Conservation (phyloP, 2,329 filamentous ascomycete genomes). For the Colletotrichum graminicola region DNA sequence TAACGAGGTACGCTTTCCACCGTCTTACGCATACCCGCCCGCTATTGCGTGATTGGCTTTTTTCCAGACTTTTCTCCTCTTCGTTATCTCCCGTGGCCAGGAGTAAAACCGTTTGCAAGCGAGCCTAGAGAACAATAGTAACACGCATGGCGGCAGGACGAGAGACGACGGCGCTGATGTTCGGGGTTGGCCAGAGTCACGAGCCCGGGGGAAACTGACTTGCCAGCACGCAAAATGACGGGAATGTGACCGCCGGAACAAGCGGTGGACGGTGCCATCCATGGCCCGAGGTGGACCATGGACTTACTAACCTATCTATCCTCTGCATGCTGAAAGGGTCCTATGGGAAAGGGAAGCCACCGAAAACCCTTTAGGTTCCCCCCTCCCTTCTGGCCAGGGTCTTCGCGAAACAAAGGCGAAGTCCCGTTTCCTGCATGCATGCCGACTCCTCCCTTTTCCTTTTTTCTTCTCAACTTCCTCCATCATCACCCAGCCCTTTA, state of each 20-base stretch:
- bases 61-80: slow-evolving; percentile 2
- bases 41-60: slow-evolving; percentile 36
- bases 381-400: not conserved
- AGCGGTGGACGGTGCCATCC: not conserved
- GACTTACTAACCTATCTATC: not conserved
- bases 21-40: slow-evolving; percentile 36
- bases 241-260: slow-evolving; percentile 24
- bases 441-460: slow-evolving; percentile 7
- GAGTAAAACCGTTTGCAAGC: not conserved
- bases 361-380: not conserved
- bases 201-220: not conserved
- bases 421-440: slow-evolving; percentile 20
- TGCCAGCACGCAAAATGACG: slow-evolving; percentile 11
- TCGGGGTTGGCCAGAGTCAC: slow-evolving; percentile 15
- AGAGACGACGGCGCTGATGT: slow-evolving; percentile 2
- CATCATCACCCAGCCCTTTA: slow-evolving; percentile 15
- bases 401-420: not conserved
- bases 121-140: not conserved
- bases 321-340: not conserved
- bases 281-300: not conserved
- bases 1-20: not conserved
- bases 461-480: not conserved
- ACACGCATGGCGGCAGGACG: not conserved
- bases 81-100: not conserved
- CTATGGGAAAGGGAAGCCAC: slow-evolving; percentile 5